Percentiles rank a stretch among this genome's conserved stretches.
Evolutionary conservation across 2,329 filamentous ascomycete genomes (phyloP).

Genomic region (Emmonsiellopsis sp.): DNA sequence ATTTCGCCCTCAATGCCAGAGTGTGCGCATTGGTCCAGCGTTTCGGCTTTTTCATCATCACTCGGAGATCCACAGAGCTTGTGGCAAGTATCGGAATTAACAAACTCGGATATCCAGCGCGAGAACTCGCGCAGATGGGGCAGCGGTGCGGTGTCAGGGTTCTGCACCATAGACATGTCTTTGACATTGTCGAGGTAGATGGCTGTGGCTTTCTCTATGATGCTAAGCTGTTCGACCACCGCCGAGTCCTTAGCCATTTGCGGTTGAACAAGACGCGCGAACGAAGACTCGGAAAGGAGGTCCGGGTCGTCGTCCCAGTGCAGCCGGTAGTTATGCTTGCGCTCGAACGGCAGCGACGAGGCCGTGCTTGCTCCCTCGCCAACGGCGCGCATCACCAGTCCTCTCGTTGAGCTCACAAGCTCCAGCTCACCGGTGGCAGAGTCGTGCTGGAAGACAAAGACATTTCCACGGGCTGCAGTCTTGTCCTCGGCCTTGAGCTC

Average conservation of each 20-base stretch:
- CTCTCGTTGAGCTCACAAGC: neutral
- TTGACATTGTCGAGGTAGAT: constrained; percentile 1
- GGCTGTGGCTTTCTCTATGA: neutral
- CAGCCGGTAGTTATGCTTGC: neutral
- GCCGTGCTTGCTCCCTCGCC: neutral
- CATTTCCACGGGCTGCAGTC: neutral
- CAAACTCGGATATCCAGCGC: neutral
- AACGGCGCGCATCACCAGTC: neutral
- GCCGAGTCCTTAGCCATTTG: neutral
- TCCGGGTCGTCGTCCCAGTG: neutral
- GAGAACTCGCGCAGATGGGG: neutral
- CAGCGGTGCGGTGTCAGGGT: neutral
- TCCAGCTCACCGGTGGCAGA: neutral
- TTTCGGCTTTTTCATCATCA: neutral
- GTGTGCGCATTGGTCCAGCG: neutral
- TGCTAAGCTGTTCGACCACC: neutral
- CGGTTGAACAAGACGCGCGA: neutral
- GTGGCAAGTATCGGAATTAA: neutral
- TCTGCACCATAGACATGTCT: neutral
- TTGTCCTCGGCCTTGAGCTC: neutral
- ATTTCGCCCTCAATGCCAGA: constrained; percentile 19
- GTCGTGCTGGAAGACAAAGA: neutral
- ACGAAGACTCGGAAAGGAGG: neutral
- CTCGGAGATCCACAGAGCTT: neutral
- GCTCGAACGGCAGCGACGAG: neutral